phyloP scores from a whole-genome alignment of 768 basidiomycete species.

The Tricholoma matsutake region DNA sequence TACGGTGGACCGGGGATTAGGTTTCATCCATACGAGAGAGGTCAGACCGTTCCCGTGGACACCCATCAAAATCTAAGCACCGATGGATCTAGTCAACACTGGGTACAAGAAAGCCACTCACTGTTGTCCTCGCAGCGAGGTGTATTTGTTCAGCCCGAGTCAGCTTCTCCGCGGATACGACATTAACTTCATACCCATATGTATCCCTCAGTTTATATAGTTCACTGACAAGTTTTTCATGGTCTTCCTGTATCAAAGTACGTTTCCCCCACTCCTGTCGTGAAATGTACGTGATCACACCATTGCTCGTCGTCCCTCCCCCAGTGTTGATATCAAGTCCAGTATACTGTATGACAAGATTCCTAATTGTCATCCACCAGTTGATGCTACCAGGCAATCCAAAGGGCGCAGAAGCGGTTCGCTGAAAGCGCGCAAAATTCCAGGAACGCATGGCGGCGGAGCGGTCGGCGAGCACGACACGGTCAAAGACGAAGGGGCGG shows the following conservation, averaged over 20 bases:
- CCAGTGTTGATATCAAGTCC: slow-evolving; percentile 48
- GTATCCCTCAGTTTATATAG: slow-evolving; percentile 63
- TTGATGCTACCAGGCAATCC: slow-evolving; percentile 67
- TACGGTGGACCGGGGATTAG: slow-evolving; percentile 76
- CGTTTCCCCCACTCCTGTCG: slow-evolving; percentile 87
- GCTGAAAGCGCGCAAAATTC: slow-evolving; percentile 65
- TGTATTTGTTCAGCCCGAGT: slow-evolving; percentile 75
- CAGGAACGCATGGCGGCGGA: slow-evolving; percentile 76
- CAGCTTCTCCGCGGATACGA: slow-evolving; percentile 83
- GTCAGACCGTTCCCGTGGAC: slow-evolving; percentile 93
- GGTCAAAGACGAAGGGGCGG: slow-evolving; percentile 75
- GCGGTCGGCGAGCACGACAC: slow-evolving; percentile 86
- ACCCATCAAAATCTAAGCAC: slow-evolving; percentile 82
- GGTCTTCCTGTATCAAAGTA: slow-evolving; percentile 73
- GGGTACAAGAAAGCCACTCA: slow-evolving; percentile 25
- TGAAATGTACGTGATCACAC: slow-evolving; percentile 91
- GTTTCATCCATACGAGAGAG: slow-evolving; percentile 89
- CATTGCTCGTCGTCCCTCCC: slow-evolving; percentile 46
- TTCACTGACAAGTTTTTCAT: slow-evolving; percentile 75
- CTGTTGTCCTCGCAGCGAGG: slow-evolving; percentile 82
- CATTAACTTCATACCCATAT: slow-evolving; percentile 84
- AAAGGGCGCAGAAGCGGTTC: slow-evolving; percentile 75
- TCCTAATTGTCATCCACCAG: slow-evolving; percentile 84
- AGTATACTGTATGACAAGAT: slow-evolving; percentile 69
- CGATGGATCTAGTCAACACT: neutral